Evolutionary conservation across 73 alveolate species (phyloP), one percentile per base, ranked within the genome.

Genomic region (Symbiodinium pilosum): DNA sequence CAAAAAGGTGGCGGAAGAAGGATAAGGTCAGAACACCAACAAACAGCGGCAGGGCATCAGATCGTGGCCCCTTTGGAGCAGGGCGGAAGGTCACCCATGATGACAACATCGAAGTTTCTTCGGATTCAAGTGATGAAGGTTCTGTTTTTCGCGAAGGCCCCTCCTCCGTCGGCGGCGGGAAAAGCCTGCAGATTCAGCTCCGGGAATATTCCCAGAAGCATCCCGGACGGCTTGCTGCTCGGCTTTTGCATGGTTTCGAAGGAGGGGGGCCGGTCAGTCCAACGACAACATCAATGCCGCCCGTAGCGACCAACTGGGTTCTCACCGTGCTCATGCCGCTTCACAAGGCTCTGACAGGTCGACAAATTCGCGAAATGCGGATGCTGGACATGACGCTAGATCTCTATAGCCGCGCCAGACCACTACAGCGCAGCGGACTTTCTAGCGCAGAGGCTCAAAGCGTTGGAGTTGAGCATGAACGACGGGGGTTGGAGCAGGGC

Each of bases 161-260:
- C 64, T 47, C 64, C 64, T 47, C 64, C 64, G n/a, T n/a, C n/a
- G 64, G 64, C 64, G 16, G 16, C 16, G 64, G 64, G 84, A 1
- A 44, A 24, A 44, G 51, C 36, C 94, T 36, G 3, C 94, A 87
- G 69, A 43, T 87, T 0, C 44, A 39, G 71, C 44, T 87, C 64
- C 34, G 11, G 71, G 86, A 87, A 26, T 87, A 87, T 64, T 24
- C 94, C 21, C 40, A 39, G 43, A 0, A 18, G 18, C 28, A 34
- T 6, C 94, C 94, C 26, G 94, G 94, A 9, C 84, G 95, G 26
- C 26, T 59, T 59, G 68, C 86, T 2, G 4, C 84, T 32, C 38
- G 86, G 32, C 42, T 86, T 20, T 47, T 47, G 64, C 64, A 47
- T 8, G 16, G 64, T 11, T 11, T 47, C 16, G 64, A 11, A 8